A percentile compares a stretch with the other conserved stretches of the same genome.
Evolutionary conservation across 2,329 filamentous ascomycete genomes (phyloP).

Genomic region (Sphaerostilbella broomeana): DNA sequence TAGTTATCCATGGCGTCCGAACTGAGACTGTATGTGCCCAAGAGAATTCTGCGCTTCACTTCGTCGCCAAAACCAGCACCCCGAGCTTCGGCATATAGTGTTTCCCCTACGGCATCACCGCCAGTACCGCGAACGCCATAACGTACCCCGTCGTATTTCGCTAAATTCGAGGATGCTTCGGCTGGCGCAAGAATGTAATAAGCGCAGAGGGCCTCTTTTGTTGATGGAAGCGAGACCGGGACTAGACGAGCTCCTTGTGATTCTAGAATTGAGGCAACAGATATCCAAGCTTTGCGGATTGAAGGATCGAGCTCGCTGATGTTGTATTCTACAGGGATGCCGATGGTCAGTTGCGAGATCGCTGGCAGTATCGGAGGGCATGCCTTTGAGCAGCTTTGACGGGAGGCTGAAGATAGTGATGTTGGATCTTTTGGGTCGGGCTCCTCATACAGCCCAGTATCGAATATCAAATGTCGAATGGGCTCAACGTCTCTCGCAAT

Average conservation of each 20-base stretch:
- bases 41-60: slow-evolving; percentile 76
- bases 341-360: slow-evolving; percentile 39
- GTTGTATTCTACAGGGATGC: slow-evolving; percentile 74
- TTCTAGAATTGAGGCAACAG: slow-evolving; percentile 53
- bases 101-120: slow-evolving; percentile 50
- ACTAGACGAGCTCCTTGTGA: slow-evolving; percentile 63
- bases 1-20: slow-evolving; percentile 92
- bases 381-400: slow-evolving; percentile 39
- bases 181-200: slow-evolving; percentile 96
- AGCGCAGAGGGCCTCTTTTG: slow-evolving; percentile 76
- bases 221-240: slow-evolving; percentile 74
- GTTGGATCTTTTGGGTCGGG: slow-evolving; percentile 72
- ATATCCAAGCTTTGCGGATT: slow-evolving; percentile 65
- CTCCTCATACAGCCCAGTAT: slow-evolving; percentile 39
- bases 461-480: slow-evolving; percentile 48
- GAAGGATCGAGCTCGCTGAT: slow-evolving; percentile 67
- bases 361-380: slow-evolving; percentile 19
- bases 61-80: slow-evolving; percentile 73
- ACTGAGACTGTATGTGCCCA: slow-evolving; percentile 85
- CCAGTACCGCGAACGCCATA: slow-evolving; percentile 60
- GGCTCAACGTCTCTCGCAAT: slow-evolving; percentile 50
- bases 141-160: slow-evolving; percentile 94
- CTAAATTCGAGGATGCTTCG: slow-evolving; percentile 90
- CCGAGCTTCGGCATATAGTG: slow-evolving; percentile 70
- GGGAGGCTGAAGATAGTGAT: slow-evolving; percentile 51